These are phyloP conservation scores for Gyrodon lividus DNA, from an alignment of 768 basidiomycete genomes.

Conservation along the genomic window DNA sequence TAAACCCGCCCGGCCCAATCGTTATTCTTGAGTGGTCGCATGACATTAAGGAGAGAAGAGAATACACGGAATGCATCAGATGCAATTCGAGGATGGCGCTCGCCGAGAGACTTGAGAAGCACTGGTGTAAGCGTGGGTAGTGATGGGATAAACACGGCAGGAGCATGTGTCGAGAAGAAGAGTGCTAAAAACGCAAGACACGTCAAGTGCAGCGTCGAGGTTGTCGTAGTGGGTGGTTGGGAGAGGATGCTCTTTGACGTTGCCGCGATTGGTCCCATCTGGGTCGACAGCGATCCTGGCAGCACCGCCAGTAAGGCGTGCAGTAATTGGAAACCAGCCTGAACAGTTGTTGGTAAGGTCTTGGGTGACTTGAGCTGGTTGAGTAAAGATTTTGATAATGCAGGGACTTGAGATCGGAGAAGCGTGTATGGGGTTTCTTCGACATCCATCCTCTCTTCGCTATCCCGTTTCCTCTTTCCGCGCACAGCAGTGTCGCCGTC, in stretches of 20 bases:
- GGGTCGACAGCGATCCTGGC: constrained; percentile 76
- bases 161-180: constrained; percentile 70
- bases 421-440: constrained; percentile 72
- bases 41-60: constrained; percentile 73
- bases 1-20: constrained; percentile 78
- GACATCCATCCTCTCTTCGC: constrained; percentile 70
- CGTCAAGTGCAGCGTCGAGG: constrained; percentile 79
- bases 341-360: constrained; percentile 72
- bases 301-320: constrained; percentile 75
- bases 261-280: constrained; percentile 60
- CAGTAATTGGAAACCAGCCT: constrained; percentile 83
- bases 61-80: constrained; percentile 88
- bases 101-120: constrained; percentile 69
- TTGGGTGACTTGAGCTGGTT: constrained; percentile 84
- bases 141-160: constrained; percentile 54
- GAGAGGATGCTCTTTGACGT: constrained; percentile 65
- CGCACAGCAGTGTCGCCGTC: constrained; percentile 46
- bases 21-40: constrained; percentile 62
- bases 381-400: constrained; percentile 76
- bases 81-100: constrained; percentile 86
- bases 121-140: constrained; percentile 71
- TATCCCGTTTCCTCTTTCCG: constrained; percentile 76
- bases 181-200: constrained; percentile 82
- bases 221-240: constrained; percentile 69
- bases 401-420: constrained; percentile 72